Percentiles rank a stretch among this genome's conserved stretches.
These are phyloP conservation scores for Ogataea pignaliae DNA, from an alignment of 805 yeast genomes.

Conservation along the genomic window DNA sequence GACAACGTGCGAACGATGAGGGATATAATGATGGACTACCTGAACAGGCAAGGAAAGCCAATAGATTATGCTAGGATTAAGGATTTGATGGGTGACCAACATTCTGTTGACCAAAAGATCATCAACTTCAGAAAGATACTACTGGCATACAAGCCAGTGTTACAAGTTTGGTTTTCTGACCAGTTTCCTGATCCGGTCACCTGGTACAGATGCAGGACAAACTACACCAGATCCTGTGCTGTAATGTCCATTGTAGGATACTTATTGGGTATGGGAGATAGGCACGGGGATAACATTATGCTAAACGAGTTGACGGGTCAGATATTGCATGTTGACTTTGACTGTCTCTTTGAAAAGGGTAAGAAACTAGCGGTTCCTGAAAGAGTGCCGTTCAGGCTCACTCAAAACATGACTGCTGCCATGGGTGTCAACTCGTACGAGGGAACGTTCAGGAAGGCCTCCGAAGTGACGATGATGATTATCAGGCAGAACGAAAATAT, in stretches of 20 bases:
- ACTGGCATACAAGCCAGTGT: constrained; percentile 55
- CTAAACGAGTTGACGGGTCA: constrained; percentile 71
- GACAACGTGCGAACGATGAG: constrained; percentile 70
- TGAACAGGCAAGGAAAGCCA: constrained; percentile 21
- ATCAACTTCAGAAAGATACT: constrained; percentile 31
- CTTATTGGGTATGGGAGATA: constrained; percentile 89
- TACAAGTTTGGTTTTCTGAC: constrained; percentile 84
- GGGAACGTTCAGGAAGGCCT: constrained; percentile 79
- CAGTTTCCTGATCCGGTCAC: constrained; percentile 83
- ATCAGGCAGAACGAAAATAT: constrained; percentile 77
- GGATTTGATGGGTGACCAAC: constrained; percentile 20
- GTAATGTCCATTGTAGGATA: constrained; percentile 98
- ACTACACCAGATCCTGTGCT: constrained; percentile 75
- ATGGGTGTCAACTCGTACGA: constrained; percentile 82
- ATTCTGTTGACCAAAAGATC: constrained; percentile 30
- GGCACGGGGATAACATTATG: constrained; percentile 91
- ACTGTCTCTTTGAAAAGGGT: constrained; percentile 89
- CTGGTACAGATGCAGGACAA: constrained; percentile 80
- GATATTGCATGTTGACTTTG: constrained; percentile 92
- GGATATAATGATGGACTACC: constrained; percentile 41
- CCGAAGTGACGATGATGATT: constrained; percentile 76
- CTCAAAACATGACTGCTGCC: constrained; percentile 86
- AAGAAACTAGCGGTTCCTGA: constrained; percentile 76
- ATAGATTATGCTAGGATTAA: constrained; percentile 26
- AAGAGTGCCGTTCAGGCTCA: constrained; percentile 87